These are phyloP conservation scores for Coprinopsis marcescibilis DNA, from an alignment of 768 basidiomycete genomes.

Conservation along the genomic window DNA sequence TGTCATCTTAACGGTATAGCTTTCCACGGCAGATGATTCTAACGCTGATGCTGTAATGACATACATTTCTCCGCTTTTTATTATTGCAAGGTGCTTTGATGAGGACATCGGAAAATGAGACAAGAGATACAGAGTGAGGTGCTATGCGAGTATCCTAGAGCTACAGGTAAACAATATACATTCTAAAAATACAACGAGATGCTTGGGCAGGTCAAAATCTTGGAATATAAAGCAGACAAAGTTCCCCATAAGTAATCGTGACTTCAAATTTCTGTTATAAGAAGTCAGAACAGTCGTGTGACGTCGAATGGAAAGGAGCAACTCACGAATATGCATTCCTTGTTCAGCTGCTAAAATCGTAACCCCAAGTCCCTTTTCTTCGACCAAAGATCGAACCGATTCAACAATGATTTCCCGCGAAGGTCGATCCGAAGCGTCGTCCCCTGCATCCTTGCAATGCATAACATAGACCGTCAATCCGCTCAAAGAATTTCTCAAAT, in stretches of 20 bases:
- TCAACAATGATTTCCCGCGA: conserved; percentile 64
- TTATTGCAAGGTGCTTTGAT: background rate
- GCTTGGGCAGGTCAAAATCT: background rate
- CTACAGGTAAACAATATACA: conserved; percentile 3
- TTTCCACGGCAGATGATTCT: conserved; percentile 12
- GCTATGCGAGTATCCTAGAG: conserved; percentile 2
- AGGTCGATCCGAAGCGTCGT: conserved; percentile 34
- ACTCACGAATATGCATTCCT: conserved; percentile 78
- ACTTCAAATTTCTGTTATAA: conserved; percentile 9
- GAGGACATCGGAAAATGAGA: background rate
- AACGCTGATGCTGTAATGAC: conserved; percentile 10
- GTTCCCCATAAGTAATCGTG: background rate
- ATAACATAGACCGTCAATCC: conserved; percentile 73
- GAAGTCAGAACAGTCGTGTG: background rate
- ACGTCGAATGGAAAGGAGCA: background rate
- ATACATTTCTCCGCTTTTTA: background rate
- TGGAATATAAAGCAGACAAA: background rate
- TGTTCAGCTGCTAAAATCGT: conserved; percentile 67
- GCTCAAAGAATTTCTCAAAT: conserved; percentile 44
- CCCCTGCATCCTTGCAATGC: conserved; percentile 78
- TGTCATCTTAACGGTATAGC: conserved; percentile 19
- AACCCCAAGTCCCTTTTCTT: conserved; percentile 58
- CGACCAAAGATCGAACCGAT: conserved; percentile 64
- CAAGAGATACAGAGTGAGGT: background rate
- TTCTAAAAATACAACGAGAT: conserved; percentile 5